These are phyloP conservation scores for Mucor sp. DNA, from an alignment of 371 early-diverging fungal species.

Conservation along the genomic window DNA sequence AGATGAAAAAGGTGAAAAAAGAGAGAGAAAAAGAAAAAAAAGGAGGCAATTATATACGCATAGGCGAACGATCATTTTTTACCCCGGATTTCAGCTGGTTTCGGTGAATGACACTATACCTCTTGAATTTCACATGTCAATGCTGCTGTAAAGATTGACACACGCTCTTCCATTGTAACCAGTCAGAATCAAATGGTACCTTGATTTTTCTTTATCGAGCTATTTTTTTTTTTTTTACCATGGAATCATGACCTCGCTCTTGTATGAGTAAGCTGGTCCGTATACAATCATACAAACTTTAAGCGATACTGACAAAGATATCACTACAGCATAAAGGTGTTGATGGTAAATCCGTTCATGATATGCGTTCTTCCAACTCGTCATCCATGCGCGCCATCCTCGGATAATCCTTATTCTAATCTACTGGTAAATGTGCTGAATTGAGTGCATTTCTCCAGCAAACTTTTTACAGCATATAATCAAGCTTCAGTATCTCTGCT, in stretches of 20 bases:
- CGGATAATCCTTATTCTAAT: no score
- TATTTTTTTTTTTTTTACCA: neutral
- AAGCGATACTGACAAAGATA: no score
- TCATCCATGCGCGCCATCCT: no score
- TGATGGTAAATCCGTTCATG: no score
- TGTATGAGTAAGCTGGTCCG: neutral
- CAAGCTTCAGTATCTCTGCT: no score
- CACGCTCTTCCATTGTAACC: neutral
- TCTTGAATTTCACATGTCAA: slow-evolving; percentile 8
- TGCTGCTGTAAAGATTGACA: neutral
- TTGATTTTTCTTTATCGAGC: neutral
- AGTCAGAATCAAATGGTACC: neutral
- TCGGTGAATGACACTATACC: neutral
- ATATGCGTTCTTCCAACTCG: no score
- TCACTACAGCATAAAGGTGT: no score
- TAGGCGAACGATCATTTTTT: neutral
- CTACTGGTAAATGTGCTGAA: no score
- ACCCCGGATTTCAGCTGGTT: slow-evolving; percentile 5
- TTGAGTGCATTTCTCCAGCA: no score
- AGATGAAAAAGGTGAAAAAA: neutral
- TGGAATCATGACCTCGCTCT: neutral
- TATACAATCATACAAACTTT: neutral
- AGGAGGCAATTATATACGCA: neutral
- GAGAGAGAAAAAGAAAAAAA: neutral
- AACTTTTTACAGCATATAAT: no score